phyloP scores from a whole-genome alignment of 1,284 basidiomycete species.

The Trichosporon sp. region DNA sequence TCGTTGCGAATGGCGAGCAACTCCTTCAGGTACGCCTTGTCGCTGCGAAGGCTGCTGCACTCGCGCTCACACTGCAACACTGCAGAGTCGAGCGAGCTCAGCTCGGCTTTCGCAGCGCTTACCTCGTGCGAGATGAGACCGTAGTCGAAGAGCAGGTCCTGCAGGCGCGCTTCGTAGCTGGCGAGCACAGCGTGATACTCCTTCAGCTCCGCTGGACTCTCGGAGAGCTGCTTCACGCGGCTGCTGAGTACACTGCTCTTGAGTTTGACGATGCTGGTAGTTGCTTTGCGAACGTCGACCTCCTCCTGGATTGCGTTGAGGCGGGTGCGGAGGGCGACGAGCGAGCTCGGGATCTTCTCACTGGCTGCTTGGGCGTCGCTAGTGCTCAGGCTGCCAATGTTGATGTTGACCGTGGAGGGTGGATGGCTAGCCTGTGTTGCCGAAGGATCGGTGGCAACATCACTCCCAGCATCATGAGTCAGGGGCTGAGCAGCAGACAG shows the following conservation, averaged over 20 bases:
- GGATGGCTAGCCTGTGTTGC: neutral
- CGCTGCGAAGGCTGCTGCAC: neutral
- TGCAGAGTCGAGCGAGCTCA: neutral
- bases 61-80: neutral
- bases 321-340: neutral
- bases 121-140: neutral
- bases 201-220: neutral
- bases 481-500: too few relatives aligned
- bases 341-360: neutral
- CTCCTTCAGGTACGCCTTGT: neutral
- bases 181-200: neutral
- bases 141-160: neutral
- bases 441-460: neutral
- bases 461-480: neutral
- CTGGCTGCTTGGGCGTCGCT: neutral
- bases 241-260: neutral
- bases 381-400: neutral
- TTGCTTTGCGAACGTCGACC: neutral
- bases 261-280: neutral
- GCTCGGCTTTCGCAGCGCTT: neutral
- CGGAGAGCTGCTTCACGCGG: neutral
- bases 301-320: neutral
- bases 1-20: neutral
- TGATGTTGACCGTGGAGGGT: neutral
- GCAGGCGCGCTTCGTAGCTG: neutral